phyloP scores from a whole-genome alignment of 192 early-diverging fungal genomes.

The Mortierella alpina region DNA sequence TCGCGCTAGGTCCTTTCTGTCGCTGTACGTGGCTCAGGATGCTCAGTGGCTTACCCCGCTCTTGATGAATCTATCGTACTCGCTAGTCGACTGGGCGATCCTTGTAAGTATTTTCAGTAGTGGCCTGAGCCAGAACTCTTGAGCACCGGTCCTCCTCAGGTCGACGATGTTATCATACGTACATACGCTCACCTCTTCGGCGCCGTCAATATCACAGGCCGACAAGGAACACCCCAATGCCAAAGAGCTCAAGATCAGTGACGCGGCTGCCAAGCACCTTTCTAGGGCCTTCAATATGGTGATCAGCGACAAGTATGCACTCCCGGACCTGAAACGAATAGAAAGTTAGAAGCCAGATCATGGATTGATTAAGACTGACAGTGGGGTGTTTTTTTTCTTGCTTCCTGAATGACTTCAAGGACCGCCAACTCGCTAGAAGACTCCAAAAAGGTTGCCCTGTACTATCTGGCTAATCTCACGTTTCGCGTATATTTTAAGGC shows the following conservation, averaged over 20 bases:
- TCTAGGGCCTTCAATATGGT: slow-evolving; percentile 58
- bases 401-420: background rate
- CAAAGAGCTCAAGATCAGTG: slow-evolving; percentile 39
- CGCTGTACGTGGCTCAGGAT: slow-evolving; percentile 13
- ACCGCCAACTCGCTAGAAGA: slow-evolving; percentile 17
- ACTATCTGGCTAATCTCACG: slow-evolving; percentile 58
- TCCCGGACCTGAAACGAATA: background rate
- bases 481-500: slow-evolving; percentile 63
- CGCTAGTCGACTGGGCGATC: slow-evolving; percentile 33
- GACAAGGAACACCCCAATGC: slow-evolving; percentile 19
- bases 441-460: slow-evolving; percentile 56
- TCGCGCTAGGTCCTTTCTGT: slow-evolving; percentile 20
- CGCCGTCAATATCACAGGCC: slow-evolving; percentile 3
- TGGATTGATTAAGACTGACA: background rate
- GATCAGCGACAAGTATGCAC: slow-evolving; percentile 54
- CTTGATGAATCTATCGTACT: slow-evolving; percentile 26
- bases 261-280: slow-evolving; percentile 47
- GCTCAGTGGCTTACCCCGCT: slow-evolving; percentile 35
- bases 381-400: background rate
- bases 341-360: no score
- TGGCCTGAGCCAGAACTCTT: background rate
- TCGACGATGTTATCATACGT: no score
- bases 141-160: no score
- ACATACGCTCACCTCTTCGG: background rate
- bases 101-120: slow-evolving; percentile 10